Evolutionary conservation across 345 rosid species (phyloP), one percentile per base, ranked within the genome.

Genomic region (Populus nigra): DNA sequence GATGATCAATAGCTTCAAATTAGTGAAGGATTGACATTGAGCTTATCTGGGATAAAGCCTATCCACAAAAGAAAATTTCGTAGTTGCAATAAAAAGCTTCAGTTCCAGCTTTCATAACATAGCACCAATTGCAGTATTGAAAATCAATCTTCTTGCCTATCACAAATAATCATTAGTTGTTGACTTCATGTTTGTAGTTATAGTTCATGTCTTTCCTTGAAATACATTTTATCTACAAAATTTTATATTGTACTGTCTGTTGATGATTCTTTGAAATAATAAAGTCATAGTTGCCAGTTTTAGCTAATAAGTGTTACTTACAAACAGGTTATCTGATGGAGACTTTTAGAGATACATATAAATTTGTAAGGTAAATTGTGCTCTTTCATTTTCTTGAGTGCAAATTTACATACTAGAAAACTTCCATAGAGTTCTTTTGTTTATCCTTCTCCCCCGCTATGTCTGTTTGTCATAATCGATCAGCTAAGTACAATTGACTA

Each of bases 251-350:
- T 49, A 31, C 65, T 35, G 22, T 74, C 25, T 23, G 6, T 5
- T 33, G 7, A 12, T 17, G n/a, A 29, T 39, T 15, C 47, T 72
- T 72, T 50, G 43, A 33, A 8, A 45, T 49, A n/a, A 38, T 67
- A 31, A 75, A 36, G 38, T 55, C 33, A 27, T 25, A 35, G 35
- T 17, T 10, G n/a, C 20, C 17, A 25, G 69, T 22, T 47, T 66
- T 67, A 59, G 65, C 69, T 73, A 50, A 78, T 72, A 53, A 12
- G 33, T 79, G 61, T 71, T 22, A 47, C 76, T 73, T 80, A 53
- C 33, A 77, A 69, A 43, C 85, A 87, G 90, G 88, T 61, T 83
- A 82, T 66, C 80, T 85, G 75, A 27, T 15, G 53, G 90, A 87
- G 84, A 78, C 74, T 50, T 12, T 78, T 66, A 61, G 71, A 41